Evolutionary conservation across 2,329 filamentous ascomycete species (phyloP), one percentile per base, ranked within the genome.

Genomic region (Phialocephala sp.): DNA sequence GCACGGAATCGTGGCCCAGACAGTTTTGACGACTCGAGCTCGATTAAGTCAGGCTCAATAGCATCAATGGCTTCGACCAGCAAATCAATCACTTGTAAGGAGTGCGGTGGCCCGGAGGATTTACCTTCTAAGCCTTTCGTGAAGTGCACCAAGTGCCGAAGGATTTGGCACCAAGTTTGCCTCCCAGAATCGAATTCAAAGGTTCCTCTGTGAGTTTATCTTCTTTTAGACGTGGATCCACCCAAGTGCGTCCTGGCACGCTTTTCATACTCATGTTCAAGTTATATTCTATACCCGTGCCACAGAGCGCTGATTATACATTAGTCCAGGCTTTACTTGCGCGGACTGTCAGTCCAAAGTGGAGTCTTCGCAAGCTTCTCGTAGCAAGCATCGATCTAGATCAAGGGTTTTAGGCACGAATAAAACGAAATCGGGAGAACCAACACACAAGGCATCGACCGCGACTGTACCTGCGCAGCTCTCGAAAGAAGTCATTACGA

Each of bases 1-100:
- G 66, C 64, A 54, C 50, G 67, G 41, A 64, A 45, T 24, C 55
- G 61, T 20, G 24, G 54, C 11, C 59, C 35, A 43, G 63, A 69
- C 4, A 63, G 55, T n/a, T 18, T 59, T 43, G 71, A 73, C 22
- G 72, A 74, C 36, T 63, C 69, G 8, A 71, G 69, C 59, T 73
- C 72, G 35, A 43, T 71, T 4, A 69, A 20, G 24, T 64, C 69
- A 12, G 70, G 69, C 59, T 73, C 72, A 32, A 39, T 71, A 3
- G 67, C 67, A 5, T 73, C 72, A 32, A 70, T 66, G 64, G 68
- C 67, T 54, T 72, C 71, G 11, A 60, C 37, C 1, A 66, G 41
- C 50, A 68, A 62, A 64, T 14, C 61, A n/a, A 64, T 20, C 2
- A 43, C 43, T n/a, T 75, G 74, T 60, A 52, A 65, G 27, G 62